A percentile compares a stretch with the other conserved stretches of the same genome.
Evolutionary conservation across 163 green algal species (phyloP).

Genomic region (Prototheca stagnorum): DNA sequence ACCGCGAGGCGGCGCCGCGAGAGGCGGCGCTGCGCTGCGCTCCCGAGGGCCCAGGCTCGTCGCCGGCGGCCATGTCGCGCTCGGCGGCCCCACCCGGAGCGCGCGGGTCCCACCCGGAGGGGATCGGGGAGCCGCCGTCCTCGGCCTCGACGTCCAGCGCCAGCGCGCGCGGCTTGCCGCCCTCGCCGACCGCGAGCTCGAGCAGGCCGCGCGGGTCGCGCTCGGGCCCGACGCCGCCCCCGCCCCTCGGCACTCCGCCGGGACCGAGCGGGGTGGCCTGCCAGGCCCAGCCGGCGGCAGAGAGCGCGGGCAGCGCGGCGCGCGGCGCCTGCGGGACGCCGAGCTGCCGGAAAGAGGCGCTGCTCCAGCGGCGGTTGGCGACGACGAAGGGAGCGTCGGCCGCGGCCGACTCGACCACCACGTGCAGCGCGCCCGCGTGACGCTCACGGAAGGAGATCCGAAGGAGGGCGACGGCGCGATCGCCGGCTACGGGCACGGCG

Average conservation of each 20-base stretch:
- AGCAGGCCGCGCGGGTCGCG: background rate
- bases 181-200: constrained; percentile 14
- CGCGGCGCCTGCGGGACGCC: constrained; percentile 11
- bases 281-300: constrained; percentile 23
- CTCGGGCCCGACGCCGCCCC: no score
- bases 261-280: constrained; percentile 16
- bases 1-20: no score
- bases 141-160: constrained; percentile 4
- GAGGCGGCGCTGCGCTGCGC: no score
- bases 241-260: no score
- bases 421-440: constrained; percentile 14
- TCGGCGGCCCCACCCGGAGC: no score
- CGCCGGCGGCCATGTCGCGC: no score
- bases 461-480: constrained; percentile 15
- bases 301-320: constrained; percentile 20
- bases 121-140: no score
- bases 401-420: constrained; percentile 26
- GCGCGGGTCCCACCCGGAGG: no score
- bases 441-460: constrained; percentile 14
- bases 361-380: constrained; percentile 33
- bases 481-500: no score
- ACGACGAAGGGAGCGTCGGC: constrained; percentile 25
- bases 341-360: constrained; percentile 27
- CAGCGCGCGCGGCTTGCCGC: constrained; percentile 1
- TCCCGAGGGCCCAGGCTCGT: no score